These are phyloP conservation scores for Coelastrella sp. DNA, from an alignment of 139 green algal species.

Conservation along the genomic window DNA sequence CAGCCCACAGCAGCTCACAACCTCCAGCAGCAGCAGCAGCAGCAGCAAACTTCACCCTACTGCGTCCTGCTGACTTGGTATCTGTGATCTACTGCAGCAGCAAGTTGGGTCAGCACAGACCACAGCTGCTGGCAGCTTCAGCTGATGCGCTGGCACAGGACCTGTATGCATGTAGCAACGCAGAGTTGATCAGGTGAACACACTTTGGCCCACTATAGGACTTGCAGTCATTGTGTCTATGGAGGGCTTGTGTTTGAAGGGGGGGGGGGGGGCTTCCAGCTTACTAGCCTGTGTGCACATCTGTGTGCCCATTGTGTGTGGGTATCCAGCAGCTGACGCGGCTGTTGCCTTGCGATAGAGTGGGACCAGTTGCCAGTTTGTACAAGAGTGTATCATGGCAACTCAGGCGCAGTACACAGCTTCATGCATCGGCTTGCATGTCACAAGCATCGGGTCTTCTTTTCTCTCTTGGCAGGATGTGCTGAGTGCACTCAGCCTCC, in stretches of 20 bases:
- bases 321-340: no score
- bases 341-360: no score
- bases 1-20: neutral
- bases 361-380: no score
- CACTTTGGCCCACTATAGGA: neutral
- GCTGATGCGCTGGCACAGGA: neutral
- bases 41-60: neutral
- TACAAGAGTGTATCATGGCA: no score
- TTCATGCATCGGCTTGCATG: neutral
- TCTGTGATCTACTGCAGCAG: neutral
- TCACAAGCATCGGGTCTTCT: no score
- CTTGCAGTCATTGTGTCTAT: neutral
- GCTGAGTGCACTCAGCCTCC: neutral
- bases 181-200: constrained; percentile 25
- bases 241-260: neutral
- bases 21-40: constrained; percentile 4
- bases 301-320: neutral
- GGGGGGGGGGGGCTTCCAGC: neutral
- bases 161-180: constrained; percentile 36
- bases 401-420: no score
- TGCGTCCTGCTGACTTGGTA: constrained; percentile 13
- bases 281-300: no score
- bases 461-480: neutral
- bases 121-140: constrained; percentile 30
- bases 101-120: constrained; percentile 23